Conservation (phyloP, 805 yeast species). For the Pichia pseudocactophila region DNA sequence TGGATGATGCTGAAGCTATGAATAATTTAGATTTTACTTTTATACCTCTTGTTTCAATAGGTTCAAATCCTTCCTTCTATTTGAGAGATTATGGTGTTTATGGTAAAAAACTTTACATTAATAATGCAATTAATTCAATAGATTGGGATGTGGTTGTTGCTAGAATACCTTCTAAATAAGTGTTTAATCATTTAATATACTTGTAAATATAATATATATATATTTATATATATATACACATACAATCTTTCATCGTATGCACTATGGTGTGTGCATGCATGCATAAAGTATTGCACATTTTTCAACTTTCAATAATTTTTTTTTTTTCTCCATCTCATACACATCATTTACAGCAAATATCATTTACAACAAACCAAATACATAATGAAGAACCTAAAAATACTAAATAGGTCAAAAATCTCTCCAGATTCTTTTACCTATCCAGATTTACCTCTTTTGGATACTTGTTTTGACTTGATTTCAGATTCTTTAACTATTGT, state of each 20-base stretch:
- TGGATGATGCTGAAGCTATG: constrained; percentile 35
- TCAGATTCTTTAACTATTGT: constrained; percentile 65
- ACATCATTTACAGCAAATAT: too few relatives aligned
- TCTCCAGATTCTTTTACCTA: constrained; percentile 45
- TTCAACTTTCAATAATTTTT: neutral
- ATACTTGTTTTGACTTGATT: constrained; percentile 60
- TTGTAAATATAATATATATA: neutral
- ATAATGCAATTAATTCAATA: constrained; percentile 65
- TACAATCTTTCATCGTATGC: neutral
- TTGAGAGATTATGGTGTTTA: constrained; percentile 69
- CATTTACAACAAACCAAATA: neutral
- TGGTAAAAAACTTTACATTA: constrained; percentile 65
- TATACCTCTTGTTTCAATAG: constrained; percentile 61
- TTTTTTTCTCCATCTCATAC: too few relatives aligned
- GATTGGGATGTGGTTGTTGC: constrained; percentile 73
- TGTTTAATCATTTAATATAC: too few relatives aligned
- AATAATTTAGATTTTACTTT: constrained; percentile 32
- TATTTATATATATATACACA: neutral
- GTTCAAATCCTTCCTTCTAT: constrained; percentile 64
- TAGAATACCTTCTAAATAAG: constrained; percentile 27
- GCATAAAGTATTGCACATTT: too few relatives aligned
- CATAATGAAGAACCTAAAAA: constrained; percentile 26
- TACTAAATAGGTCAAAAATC: constrained; percentile 45
- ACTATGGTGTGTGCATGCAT: too few relatives aligned
- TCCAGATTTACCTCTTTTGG: constrained; percentile 52